Conservation (phyloP, 192 early-diverging fungal genomes). For the Phycomyces nitens region DNA sequence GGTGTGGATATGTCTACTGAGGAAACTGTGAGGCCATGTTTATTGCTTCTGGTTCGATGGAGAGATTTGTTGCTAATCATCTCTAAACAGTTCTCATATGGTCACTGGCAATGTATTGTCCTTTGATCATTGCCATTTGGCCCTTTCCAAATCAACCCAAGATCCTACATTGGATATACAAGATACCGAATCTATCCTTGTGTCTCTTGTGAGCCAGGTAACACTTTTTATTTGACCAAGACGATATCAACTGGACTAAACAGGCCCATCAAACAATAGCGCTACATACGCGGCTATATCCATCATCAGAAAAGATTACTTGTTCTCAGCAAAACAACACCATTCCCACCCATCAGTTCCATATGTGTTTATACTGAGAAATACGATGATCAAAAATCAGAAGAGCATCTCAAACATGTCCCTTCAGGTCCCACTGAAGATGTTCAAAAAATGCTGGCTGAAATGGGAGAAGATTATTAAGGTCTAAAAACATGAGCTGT, state of each 20-base stretch:
- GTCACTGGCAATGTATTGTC: background rate
- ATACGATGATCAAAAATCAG: constrained; percentile 20
- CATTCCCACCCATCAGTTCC: constrained; percentile 36
- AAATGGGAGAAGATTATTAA: too few species aligned
- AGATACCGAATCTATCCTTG: constrained; percentile 40
- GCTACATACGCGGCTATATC: constrained; percentile 49
- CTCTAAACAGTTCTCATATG: background rate
- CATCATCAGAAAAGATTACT: constrained; percentile 39
- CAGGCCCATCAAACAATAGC: constrained; percentile 31
- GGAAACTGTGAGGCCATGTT: constrained; percentile 29
- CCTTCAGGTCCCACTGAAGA: background rate
- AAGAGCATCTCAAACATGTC: constrained; percentile 4
- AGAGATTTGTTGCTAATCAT: too few species aligned
- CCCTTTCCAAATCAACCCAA: constrained; percentile 22
- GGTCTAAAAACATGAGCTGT: too few species aligned
- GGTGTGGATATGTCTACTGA: constrained; percentile 42
- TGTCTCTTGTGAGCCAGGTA: constrained; percentile 50
- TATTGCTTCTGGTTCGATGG: background rate
- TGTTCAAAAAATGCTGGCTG: background rate
- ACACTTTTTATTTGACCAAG: background rate
- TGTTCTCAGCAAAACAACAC: constrained; percentile 39
- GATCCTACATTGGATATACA: constrained; percentile 27
- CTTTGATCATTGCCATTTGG: constrained; percentile 27
- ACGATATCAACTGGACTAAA: background rate
- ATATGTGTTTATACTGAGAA: constrained; percentile 20